Evolutionary conservation across 2,329 filamentous ascomycete species (phyloP).

Genomic region (Aspergillus eucalypticola): DNA sequence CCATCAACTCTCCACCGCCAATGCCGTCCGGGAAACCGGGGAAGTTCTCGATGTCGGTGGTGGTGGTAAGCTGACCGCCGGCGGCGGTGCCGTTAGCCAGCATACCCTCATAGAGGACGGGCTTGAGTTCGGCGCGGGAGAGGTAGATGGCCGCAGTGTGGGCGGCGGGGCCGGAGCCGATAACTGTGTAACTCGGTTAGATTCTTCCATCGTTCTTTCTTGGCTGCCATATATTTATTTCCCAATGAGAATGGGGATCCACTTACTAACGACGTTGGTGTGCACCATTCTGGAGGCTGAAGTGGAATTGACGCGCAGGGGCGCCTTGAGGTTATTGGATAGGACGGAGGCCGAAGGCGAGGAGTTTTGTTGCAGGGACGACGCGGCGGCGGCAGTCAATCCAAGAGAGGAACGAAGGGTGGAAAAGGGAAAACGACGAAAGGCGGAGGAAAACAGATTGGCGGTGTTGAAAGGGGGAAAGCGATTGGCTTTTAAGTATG

Average conservation of each 20-base stretch:
- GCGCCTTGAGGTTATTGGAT: conserved; percentile 38
- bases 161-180: conserved; percentile 93
- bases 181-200: conserved; percentile 52
- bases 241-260: too few relatives aligned
- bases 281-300: conserved; percentile 68
- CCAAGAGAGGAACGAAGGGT: conserved; percentile 72
- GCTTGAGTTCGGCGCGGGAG: conserved; percentile 88
- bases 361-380: conserved; percentile 64
- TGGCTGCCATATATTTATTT: too few relatives aligned
- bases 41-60: conserved; percentile 97
- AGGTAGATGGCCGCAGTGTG: conserved; percentile 98
- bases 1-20: conserved; percentile 87
- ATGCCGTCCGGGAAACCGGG: conserved; percentile 91
- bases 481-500: conserved; percentile 11
- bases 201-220: background rate
- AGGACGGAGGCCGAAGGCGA: conserved; percentile 41
- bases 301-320: conserved; percentile 44
- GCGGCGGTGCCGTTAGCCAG: conserved; percentile 95
- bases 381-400: conserved; percentile 71
- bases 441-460: conserved; percentile 90
- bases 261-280: conserved; percentile 85
- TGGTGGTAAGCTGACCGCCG: conserved; percentile 95
- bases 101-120: conserved; percentile 96
- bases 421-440: conserved; percentile 63
- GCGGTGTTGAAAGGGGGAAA: conserved; percentile 49